Evolutionary conservation across 1,284 basidiomycete genomes (phyloP), one percentile per base, ranked within the genome.

Genomic region (Cutaneotrichosporon mucoides): DNA sequence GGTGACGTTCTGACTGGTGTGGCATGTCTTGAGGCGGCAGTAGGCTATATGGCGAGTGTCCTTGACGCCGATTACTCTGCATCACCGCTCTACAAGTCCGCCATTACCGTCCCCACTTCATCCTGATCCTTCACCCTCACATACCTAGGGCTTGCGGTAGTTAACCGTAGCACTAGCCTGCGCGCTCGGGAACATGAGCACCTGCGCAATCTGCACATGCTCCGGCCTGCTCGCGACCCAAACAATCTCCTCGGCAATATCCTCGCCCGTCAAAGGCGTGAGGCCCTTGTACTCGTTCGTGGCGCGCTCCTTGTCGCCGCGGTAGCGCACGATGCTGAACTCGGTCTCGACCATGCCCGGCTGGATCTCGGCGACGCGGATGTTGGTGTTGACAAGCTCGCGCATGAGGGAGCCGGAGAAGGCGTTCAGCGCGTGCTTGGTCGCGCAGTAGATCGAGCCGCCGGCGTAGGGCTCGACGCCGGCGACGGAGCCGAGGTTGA

Each of bases 221-320:
- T 55, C 53, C 1, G 64, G 61, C 5, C 75, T 62, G 4, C 68
- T 71, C 4, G 75, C 74, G 11, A 62, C 59, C 75, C 75, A 99
- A 10, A 97, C 92, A 70, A 99, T 95, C 78, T 99, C 92, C 77
- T 99, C 94, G 1, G 95, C 95, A 55, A 95, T 88, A 73, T 95
- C 92, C 60, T 87, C 82, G 8, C 88, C 87, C 3, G 84, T 49
- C 4, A 63, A 61, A 86, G 76, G 69, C 55, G 72, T 56, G 44
- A 94, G 72, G 41, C 92, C 92, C 51, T 89, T 82, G 76, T 97
- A 97, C n/a, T 95, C 92, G 67, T 88, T 88, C 71, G 88, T 86
- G 2, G 93, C 94, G 0, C 86, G 85, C 6, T 77, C 66, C 66
- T 85, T 84, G 77, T 97, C 89, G 0, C 94, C 94, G 51, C 88